Percentiles rank a stretch among this genome's conserved stretches.
Conservation (phyloP, 2,329 filamentous ascomycete genomes). For the Talaromyces sp. region DNA sequence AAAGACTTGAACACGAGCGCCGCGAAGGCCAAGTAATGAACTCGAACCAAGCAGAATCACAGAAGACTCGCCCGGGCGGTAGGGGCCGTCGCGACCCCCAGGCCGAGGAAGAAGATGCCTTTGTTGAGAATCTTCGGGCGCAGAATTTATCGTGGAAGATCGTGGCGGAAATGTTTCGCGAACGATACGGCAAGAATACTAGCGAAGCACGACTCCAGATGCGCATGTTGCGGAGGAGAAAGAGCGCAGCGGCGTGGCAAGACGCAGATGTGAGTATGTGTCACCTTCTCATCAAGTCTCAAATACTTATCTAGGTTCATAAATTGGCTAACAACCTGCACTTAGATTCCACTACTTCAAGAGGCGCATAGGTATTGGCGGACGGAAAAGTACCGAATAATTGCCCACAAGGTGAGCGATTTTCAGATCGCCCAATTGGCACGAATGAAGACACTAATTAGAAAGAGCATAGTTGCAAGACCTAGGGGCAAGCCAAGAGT, state of each 20-base stretch:
- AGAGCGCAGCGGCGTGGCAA: conserved; percentile 38
- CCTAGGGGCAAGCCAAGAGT: conserved; percentile 32
- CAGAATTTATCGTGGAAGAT: conserved; percentile 39
- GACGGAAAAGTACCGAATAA: conserved; percentile 37
- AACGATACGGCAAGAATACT: conserved; percentile 37
- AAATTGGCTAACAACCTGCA: not conserved
- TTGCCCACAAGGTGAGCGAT: conserved; percentile 38
- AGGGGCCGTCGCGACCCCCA: conserved; percentile 37
- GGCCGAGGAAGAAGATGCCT: conserved; percentile 39
- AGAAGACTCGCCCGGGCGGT: conserved; percentile 31
- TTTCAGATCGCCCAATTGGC: not conserved
- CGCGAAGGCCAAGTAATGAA: conserved; percentile 26
- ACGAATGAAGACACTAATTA: conserved; percentile 18
- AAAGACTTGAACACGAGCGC: conserved; percentile 38
- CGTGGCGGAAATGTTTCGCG: conserved; percentile 36
- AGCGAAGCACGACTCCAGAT: conserved; percentile 43
- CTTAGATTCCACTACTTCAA: conserved; percentile 36
- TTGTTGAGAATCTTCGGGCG: conserved; percentile 37
- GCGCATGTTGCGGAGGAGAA: conserved; percentile 38
- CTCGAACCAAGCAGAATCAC: conserved; percentile 23
- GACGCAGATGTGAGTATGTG: conserved; percentile 45
- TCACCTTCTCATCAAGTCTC: conserved; percentile 15
- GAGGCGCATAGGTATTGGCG: conserved; percentile 38
- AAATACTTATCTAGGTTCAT: not conserved
- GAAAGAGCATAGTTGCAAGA: conserved; percentile 31